Evolutionary conservation across 2,329 filamentous ascomycete genomes (phyloP).

Genomic region (Uncinocarpus reesii): DNA sequence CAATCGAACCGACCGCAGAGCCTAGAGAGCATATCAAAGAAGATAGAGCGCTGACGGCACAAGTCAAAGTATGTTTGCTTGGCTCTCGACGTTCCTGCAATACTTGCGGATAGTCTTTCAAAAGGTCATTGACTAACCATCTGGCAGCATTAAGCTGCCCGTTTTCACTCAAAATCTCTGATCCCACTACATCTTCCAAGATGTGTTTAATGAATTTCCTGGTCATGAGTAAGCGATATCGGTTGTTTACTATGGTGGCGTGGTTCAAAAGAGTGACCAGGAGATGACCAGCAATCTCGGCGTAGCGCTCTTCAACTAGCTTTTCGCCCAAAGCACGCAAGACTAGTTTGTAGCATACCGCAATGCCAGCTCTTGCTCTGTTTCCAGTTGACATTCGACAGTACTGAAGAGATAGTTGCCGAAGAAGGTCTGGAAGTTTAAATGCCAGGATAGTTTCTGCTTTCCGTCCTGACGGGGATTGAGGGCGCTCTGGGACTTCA

Average conservation of each 20-base stretch:
- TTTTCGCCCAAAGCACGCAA: slow-evolving; percentile 69
- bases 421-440: slow-evolving; percentile 66
- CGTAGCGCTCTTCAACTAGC: slow-evolving; percentile 72
- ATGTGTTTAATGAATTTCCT: slow-evolving; percentile 75
- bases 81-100: slow-evolving; percentile 81
- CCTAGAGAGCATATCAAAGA: slow-evolving; percentile 71
- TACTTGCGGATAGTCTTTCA: slow-evolving; percentile 90
- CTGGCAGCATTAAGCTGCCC: slow-evolving; percentile 76
- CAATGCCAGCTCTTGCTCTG: slow-evolving; percentile 68
- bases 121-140: slow-evolving; percentile 69
- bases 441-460: slow-evolving; percentile 60
- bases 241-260: slow-evolving; percentile 65
- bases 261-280: slow-evolving; percentile 71
- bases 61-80: slow-evolving; percentile 72
- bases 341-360: slow-evolving; percentile 75
- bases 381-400: slow-evolving; percentile 68
- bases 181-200: slow-evolving; percentile 72
- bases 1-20: slow-evolving; percentile 67
- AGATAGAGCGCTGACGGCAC: slow-evolving; percentile 65
- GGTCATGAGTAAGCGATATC: slow-evolving; percentile 76
- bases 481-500: slow-evolving; percentile 58
- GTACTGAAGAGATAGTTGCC: slow-evolving; percentile 70
- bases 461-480: slow-evolving; percentile 44
- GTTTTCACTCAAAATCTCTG: slow-evolving; percentile 74
- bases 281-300: slow-evolving; percentile 68